phyloP scores from a whole-genome alignment of 768 basidiomycete genomes.

The Mrakia gelida region DNA sequence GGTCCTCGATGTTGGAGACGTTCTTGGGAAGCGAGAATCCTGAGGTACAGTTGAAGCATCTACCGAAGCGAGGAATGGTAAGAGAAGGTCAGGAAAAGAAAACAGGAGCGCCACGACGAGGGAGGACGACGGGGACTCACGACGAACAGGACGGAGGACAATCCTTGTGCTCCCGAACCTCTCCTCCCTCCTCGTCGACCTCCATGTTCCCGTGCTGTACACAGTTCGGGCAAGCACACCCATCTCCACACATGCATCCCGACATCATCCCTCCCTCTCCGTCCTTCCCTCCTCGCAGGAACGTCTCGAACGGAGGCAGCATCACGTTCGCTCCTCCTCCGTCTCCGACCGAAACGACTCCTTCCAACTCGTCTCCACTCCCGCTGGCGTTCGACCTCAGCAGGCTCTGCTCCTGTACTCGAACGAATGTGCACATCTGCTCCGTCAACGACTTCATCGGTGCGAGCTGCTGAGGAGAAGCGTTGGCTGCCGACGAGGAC shows the following conservation, averaged over 20 bases:
- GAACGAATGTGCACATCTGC: not conserved
- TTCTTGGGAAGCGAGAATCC: conserved; percentile 39
- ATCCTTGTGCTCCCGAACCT: conserved; percentile 9
- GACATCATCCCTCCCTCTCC: conserved; percentile 35
- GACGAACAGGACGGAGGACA: conserved; percentile 34
- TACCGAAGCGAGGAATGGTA: conserved; percentile 29
- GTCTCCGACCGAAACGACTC: conserved; percentile 15
- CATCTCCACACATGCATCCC: conserved; percentile 44
- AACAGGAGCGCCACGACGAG: not conserved
- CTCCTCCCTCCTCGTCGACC: conserved; percentile 32
- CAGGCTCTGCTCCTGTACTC: conserved; percentile 34
- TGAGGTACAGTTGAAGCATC: conserved; percentile 39
- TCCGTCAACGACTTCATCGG: not conserved
- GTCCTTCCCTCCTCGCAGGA: conserved; percentile 7
- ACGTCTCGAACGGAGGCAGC: conserved; percentile 33
- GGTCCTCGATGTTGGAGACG: conserved; percentile 38
- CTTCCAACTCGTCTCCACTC: conserved; percentile 16
- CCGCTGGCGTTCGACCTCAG: conserved; percentile 29
- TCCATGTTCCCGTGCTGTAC: conserved; percentile 38
- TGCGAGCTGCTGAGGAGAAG: not conserved
- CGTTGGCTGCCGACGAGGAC: conserved; percentile 6
- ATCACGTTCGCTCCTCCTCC: not conserved
- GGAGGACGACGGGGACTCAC: conserved; percentile 21
- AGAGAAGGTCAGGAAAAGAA: not conserved
- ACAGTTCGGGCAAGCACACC: conserved; percentile 45